Evolutionary conservation across 208 protist species (phyloP).

Genomic region (Novymonas esmeraldas): DNA sequence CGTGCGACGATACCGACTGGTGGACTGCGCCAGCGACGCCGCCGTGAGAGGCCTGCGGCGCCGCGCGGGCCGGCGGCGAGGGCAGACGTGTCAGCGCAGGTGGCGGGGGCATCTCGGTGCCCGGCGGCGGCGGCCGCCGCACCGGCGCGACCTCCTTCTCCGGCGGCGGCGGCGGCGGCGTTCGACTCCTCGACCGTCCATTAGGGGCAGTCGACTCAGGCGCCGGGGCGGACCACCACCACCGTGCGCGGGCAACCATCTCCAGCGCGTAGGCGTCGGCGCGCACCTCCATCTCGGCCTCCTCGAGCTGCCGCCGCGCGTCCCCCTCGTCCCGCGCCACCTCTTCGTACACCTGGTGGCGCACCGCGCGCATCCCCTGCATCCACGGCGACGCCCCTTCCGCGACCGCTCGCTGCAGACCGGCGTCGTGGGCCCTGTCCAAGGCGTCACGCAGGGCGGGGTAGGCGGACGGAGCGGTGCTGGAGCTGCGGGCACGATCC

Average conservation of each 20-base stretch:
- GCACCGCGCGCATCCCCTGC: conserved; percentile 25
- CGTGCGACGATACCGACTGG: neutral
- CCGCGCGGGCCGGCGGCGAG: neutral
- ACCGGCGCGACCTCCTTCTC: neutral
- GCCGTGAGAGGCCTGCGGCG: neutral
- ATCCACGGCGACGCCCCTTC: conserved; percentile 29
- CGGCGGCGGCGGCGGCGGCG: neutral
- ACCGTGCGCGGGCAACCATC: conserved; percentile 22
- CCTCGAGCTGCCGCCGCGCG: conserved; percentile 16
- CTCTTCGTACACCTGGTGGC: conserved; percentile 15
- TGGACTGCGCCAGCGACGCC: neutral
- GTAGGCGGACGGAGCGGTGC: conserved; percentile 4
- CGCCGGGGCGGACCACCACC: conserved; percentile 2
- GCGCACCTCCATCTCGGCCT: conserved; percentile 30
- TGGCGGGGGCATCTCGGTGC: neutral
- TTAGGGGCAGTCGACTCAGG: neutral
- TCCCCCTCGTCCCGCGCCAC: conserved; percentile 26
- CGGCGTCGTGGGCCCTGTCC: neutral
- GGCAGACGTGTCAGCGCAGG: neutral
- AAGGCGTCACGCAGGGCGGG: conserved; percentile 2
- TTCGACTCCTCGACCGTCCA: neutral
- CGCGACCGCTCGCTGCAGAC: conserved; percentile 9
- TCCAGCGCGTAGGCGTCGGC: conserved; percentile 25
- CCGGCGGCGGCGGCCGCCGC: neutral
- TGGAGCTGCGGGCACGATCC: neutral